Conservation (phyloP, 805 yeast genomes). For the Starmerella apicola region DNA sequence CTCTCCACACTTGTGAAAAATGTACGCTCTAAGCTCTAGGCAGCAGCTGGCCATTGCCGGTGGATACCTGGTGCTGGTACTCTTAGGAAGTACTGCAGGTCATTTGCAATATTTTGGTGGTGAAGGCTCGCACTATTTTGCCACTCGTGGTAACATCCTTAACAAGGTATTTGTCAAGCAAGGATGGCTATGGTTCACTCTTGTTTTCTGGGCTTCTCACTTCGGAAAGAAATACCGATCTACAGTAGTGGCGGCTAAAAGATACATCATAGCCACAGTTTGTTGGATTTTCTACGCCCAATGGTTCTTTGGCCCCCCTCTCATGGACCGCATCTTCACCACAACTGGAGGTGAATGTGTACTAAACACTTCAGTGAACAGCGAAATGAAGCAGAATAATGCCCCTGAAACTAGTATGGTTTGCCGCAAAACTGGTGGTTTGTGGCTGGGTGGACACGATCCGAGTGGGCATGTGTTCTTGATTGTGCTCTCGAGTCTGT, state of each 20-base stretch:
- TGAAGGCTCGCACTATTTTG: slow-evolving; percentile 23
- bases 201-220: slow-evolving; percentile 28
- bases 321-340: slow-evolving; percentile 77
- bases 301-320: slow-evolving; percentile 71
- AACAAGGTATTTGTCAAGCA: slow-evolving; percentile 68
- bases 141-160: slow-evolving; percentile 49
- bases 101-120: slow-evolving; percentile 3
- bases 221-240: slow-evolving; percentile 7
- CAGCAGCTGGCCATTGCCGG: slow-evolving; percentile 4
- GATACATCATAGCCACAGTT: slow-evolving; percentile 45
- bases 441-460: slow-evolving; percentile 82
- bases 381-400: background rate
- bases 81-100: slow-evolving; percentile 8
- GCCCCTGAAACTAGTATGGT: slow-evolving; percentile 3
- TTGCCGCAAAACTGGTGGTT: slow-evolving; percentile 51
- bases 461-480: slow-evolving; percentile 90
- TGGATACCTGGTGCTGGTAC: slow-evolving; percentile 11
- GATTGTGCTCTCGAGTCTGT: slow-evolving; percentile 50
- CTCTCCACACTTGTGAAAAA: too few species aligned
- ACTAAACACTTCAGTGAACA: background rate
- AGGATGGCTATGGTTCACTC: slow-evolving; percentile 87
- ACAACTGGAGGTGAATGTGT: slow-evolving; percentile 75
- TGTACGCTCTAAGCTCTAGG: background rate
- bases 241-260: slow-evolving; percentile 8
- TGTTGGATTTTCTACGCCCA: slow-evolving; percentile 88